These are phyloP conservation scores for Penicillium sp. DNA, from an alignment of 2,329 filamentous ascomycete genomes.

Conservation along the genomic window DNA sequence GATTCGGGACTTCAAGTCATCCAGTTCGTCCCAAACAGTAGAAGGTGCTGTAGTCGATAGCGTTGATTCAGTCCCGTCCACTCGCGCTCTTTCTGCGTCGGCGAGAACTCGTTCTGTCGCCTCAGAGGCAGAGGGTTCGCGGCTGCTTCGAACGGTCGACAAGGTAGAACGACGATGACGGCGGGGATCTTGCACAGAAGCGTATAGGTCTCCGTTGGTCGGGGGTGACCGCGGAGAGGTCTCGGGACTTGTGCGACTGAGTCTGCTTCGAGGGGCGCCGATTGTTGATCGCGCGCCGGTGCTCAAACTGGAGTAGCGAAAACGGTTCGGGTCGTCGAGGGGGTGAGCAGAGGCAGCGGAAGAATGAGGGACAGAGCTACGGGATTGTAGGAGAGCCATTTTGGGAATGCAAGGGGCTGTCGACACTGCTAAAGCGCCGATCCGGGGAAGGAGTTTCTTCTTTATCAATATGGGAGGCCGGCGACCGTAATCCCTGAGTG, in stretches of 20 bases:
- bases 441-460: constrained; percentile 38
- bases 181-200: constrained; percentile 33
- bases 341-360: constrained; percentile 36
- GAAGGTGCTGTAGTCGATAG: constrained; percentile 83
- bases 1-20: constrained; percentile 90
- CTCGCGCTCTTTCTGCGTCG: constrained; percentile 33
- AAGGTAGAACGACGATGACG: constrained; percentile 32
- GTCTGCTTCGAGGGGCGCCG: constrained; percentile 34
- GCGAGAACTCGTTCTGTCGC: constrained; percentile 31
- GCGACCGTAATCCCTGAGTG: constrained; percentile 32
- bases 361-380: constrained; percentile 24
- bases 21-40: constrained; percentile 95
- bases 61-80: constrained; percentile 76
- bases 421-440: constrained; percentile 30
- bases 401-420: constrained; percentile 34
- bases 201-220: constrained; percentile 27
- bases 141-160: constrained; percentile 35
- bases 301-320: constrained; percentile 31
- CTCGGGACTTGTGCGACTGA: constrained; percentile 36
- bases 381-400: constrained; percentile 30
- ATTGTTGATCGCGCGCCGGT: constrained; percentile 35
- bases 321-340: constrained; percentile 35
- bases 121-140: constrained; percentile 34
- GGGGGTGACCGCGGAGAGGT: constrained; percentile 30
- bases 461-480: constrained; percentile 26